A percentile compares a stretch with the other conserved stretches of the same genome.
phyloP scores from a whole-genome alignment of 176 grass and related monocot genomes.

The Oryza meyeriana region DNA sequence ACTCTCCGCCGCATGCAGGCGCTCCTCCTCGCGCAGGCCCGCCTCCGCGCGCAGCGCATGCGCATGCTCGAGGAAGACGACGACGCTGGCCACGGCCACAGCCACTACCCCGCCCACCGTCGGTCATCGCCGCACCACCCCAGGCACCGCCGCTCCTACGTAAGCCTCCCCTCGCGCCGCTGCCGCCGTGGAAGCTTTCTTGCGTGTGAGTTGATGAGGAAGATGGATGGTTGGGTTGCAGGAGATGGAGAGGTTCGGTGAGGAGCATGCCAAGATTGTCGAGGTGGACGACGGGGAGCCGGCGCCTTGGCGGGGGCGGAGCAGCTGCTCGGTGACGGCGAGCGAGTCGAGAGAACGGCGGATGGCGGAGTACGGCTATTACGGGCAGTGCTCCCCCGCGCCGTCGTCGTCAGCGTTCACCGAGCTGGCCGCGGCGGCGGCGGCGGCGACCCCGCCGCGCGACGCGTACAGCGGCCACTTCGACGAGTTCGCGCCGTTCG shows the following conservation, averaged over 20 bases:
- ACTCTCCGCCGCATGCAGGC: slow-evolving; percentile 87
- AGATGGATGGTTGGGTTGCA: not conserved
- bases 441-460: slow-evolving; percentile 17
- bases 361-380: slow-evolving; percentile 27
- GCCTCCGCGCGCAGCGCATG: slow-evolving; percentile 57
- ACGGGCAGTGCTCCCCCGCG: slow-evolving; percentile 39
- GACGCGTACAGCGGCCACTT: slow-evolving; percentile 43
- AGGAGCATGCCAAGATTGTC: slow-evolving; percentile 67
- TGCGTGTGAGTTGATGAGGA: not conserved
- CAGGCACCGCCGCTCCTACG: slow-evolving; percentile 55
- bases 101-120: slow-evolving; percentile 19
- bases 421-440: not conserved
- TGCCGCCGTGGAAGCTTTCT: no score
- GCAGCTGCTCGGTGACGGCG: slow-evolving; percentile 43
- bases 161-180: slow-evolving; percentile 17
- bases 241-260: slow-evolving; percentile 67
- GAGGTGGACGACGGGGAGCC: slow-evolving; percentile 62
- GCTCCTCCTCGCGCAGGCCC: slow-evolving; percentile 55
- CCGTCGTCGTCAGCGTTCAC: slow-evolving; percentile 28
- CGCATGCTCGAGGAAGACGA: slow-evolving; percentile 47
- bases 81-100: not conserved
- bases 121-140: slow-evolving; percentile 56
- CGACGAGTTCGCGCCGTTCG: slow-evolving; percentile 37
- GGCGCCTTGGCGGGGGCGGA: slow-evolving; percentile 43
- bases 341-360: slow-evolving; percentile 27